Evolutionary conservation across 768 basidiomycete genomes (phyloP), one percentile per base, ranked within the genome.

Genomic region (Rhodotorula kratochvilovae): DNA sequence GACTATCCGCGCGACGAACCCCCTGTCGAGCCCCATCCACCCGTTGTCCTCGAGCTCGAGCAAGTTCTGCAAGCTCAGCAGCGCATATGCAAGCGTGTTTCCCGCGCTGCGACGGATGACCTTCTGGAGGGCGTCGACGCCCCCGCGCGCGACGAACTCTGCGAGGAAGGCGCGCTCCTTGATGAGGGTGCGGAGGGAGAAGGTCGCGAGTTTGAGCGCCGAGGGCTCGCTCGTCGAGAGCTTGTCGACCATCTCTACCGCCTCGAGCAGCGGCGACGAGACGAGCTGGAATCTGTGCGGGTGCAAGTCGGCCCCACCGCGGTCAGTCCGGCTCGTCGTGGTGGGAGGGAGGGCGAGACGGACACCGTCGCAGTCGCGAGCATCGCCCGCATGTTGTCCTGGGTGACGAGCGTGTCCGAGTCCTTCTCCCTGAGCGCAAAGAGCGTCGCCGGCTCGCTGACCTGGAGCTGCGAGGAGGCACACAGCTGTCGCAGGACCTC

Each of bases 71-170:
- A 92, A 87, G 5, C 89, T 88, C 8, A 88, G 86, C 48, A 95
- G 83, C 16, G 90, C 90, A 73, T 93, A 93, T 54, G 92, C 92
- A 50, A 95, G 86, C 2, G 87, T 89, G 79, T 96, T 96, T 48
- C 92, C 92, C 65, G 87, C 86, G 27, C 84, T 84, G 5, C 80
- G 80, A 66, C 84, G 83, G 70, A 93, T 89, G 50, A 90, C 85
- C 42, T 85, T 83, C 43, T 90, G 86, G 25, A 96, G 84, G 74
- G 89, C 87, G 43, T 81, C 79, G 45, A 93, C 82, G 2, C 93
- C 92, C 70, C 87, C 85, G 46, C 87, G 84, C 57, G 83, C 85
- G 29, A 94, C 81, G 78, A 94, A 96, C 77, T 89, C 89, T 56
- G 84, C 84, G 3, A 88, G 86, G 72, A 94, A 96, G 77, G 87